Base-by-base conservation (phyloP, 805 yeast species). In the Teunomyces cretensis region DNA sequence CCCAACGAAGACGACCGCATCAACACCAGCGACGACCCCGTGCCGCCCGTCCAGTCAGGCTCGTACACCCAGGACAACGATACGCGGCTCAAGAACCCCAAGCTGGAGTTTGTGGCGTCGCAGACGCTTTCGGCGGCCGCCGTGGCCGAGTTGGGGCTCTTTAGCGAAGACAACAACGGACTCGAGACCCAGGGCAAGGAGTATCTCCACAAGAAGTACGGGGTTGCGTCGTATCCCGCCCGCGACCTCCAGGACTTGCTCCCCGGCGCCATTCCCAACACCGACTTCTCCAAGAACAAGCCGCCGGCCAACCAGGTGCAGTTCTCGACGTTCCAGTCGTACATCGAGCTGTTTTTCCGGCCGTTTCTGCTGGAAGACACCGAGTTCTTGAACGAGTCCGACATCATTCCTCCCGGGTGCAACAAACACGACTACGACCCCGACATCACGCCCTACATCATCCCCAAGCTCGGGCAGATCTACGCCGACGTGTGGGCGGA, bases 211-310 rank as follows among this genome's bases (percentile, higher is more conserved):
- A 75, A 75, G 52, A 86, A 85, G 60, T 89, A 83, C 56, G 96
- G 87, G 3, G 99, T 94, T 12, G 87, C 94, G 0, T 82, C 91
- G n/a, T 94, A 82, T 61, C 99, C 99, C 0, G 79, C 83, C 27
- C 74, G 74, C 32, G 96, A 91, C 58, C 69, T 94, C 37, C 74
- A 80, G 52, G 85, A 82, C 44, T 64, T 86, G 49, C 70, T 94
- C 26, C 96, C 99, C 0, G 99, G 99, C 2, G 80, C 75, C 30
- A 83, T 90, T 19, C 99, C 99, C 9, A 83, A 87, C 61, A 78
- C 76, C 45, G 98, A 94, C 64, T 89, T 88, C 54, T 84, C 96
- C 4, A 81, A 82, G 50, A 80, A 84, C 11, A 92, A 91, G 57
- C 61, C 74, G 4, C 76, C 77, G 3, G 67, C 89, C 2, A 92